Base-by-base conservation (phyloP, 257 asterid species). In the Solanum corneliomulleri region DNA sequence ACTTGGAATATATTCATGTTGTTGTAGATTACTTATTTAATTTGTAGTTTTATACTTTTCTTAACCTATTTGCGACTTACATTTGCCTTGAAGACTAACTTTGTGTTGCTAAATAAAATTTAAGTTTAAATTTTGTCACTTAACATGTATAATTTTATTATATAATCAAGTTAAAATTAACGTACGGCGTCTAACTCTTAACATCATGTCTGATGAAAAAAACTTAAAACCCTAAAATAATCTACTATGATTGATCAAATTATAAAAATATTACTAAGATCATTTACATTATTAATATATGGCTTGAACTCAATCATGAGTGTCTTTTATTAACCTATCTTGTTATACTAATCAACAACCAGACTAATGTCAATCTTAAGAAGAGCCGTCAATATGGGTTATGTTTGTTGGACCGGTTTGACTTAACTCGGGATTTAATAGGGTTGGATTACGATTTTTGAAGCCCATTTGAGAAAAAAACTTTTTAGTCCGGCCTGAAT, bases 1-100 rank as follows among this genome's bases (percentile, higher is more conserved):
- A 56, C 1, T 2, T 1, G 0, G 0, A 49, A 1, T 49, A 49
- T 49, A 49, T 49, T 49, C 1, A 6, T 37, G 39, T 16, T 15
- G 0, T 49, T 6, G 23, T 52, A 52, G 62, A 2, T 52, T 52
- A 52, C 3, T 56, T 56, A 56, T 18, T 56, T 56, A 56, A 56
- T 56, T 56, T 56, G n/a, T 56, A 56, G 64, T 18, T 56, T 56
- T 56, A 10, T 56, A 6, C 2, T 56, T 56, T 52, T 52, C 3
- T 49, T 5, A 49, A 49, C 3, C 60, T 49, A 2, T 49, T 2
- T 49, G 23, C 1, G 1, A 52, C 62, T 52, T 52, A 52, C 62
- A 18, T 52, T 18, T 52, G 62, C 62, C n/a, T 52, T 18, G 62
- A 52, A 6, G 62, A 18, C 62, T 9, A 52, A 7, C 62, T 52